These are phyloP conservation scores for Sporisorium scitamineum DNA, from an alignment of 1,284 basidiomycete genomes.

Conservation along the genomic window DNA sequence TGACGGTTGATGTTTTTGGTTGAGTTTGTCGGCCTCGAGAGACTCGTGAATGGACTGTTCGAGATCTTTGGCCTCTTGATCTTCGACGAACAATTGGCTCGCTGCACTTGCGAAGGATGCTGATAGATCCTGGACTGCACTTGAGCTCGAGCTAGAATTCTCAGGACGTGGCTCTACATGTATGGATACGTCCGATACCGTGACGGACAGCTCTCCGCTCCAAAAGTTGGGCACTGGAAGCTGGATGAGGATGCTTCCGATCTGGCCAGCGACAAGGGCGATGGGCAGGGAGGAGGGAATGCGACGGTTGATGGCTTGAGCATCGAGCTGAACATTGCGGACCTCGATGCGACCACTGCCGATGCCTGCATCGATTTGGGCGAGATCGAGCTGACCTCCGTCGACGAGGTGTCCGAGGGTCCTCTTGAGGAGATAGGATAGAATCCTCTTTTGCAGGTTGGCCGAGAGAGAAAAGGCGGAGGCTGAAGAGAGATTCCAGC, in stretches of 20 bases:
- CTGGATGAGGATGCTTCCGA: conserved; percentile 54
- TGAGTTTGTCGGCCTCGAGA: conserved; percentile 20
- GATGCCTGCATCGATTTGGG: conserved; percentile 91
- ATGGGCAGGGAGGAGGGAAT: conserved; percentile 73
- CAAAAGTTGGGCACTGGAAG: conserved; percentile 59
- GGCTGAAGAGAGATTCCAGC: conserved; percentile 47
- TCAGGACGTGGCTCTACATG: neutral
- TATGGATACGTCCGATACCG: conserved; percentile 28
- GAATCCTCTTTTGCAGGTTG: conserved; percentile 85
- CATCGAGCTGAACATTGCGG: conserved; percentile 82
- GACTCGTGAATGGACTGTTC: conserved; percentile 56
- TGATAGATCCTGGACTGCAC: conserved; percentile 12
- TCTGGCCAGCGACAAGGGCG: conserved; percentile 77
- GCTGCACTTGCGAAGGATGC: conserved; percentile 49
- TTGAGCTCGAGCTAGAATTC: neutral
- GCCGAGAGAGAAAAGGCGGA: conserved; percentile 74
- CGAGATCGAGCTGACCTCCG: conserved; percentile 85
- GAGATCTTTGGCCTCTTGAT: conserved; percentile 49
- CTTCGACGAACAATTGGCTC: conserved; percentile 44
- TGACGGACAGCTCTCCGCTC: conserved; percentile 51
- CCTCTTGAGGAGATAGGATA: conserved; percentile 87
- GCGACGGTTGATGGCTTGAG: conserved; percentile 62
- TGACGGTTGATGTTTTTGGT: conserved; percentile 4
- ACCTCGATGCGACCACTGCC: conserved; percentile 88
- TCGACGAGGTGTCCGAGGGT: conserved; percentile 86